These are phyloP conservation scores for Ophiocordyceps polyrhachis-furcata DNA, from an alignment of 2,329 filamentous ascomycete species.

Conservation along the genomic window DNA sequence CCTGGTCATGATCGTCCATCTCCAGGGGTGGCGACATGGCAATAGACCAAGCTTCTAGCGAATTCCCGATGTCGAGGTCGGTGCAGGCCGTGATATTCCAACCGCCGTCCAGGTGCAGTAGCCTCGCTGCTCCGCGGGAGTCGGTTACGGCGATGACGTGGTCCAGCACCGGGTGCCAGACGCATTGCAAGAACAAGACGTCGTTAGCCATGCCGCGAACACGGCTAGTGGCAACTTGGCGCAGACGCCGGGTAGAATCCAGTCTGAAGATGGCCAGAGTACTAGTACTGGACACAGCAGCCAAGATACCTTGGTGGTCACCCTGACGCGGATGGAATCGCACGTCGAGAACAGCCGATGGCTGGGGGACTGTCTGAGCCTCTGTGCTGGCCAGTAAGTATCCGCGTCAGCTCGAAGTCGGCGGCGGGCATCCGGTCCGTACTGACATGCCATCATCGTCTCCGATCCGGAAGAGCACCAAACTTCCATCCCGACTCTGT, in stretches of 20 bases:
- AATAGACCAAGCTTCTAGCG: slow-evolving; percentile 57
- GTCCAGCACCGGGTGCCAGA: slow-evolving; percentile 44
- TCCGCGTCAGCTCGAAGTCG: not conserved
- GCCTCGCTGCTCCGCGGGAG: slow-evolving; percentile 43
- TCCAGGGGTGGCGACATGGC: slow-evolving; percentile 28
- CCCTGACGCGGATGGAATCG: slow-evolving; percentile 46
- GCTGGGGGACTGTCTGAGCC: slow-evolving; percentile 40
- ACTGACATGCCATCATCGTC: slow-evolving; percentile 35
- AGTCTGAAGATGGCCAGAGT: slow-evolving; percentile 46
- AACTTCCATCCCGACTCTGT: slow-evolving; percentile 54
- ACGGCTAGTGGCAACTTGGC: slow-evolving; percentile 23
- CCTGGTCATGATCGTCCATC: slow-evolving; percentile 7
- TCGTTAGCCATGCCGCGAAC: slow-evolving; percentile 32
- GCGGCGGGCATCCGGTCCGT: not conserved
- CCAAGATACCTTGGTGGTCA: slow-evolving; percentile 34
- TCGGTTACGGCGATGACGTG: slow-evolving; percentile 50
- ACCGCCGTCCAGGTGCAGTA: slow-evolving; percentile 29
- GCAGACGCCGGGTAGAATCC: slow-evolving; percentile 18
- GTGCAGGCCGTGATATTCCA: slow-evolving; percentile 18
- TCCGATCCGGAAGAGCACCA: slow-evolving; percentile 45
- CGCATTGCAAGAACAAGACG: slow-evolving; percentile 51
- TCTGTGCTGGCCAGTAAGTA: slow-evolving; percentile 1
- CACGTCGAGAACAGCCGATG: slow-evolving; percentile 66
- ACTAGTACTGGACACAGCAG: slow-evolving; percentile 61
- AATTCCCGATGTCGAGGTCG: slow-evolving; percentile 26